Base-by-base conservation (phyloP, 1,284 basidiomycete species). In the Termitomyces sp. region DNA sequence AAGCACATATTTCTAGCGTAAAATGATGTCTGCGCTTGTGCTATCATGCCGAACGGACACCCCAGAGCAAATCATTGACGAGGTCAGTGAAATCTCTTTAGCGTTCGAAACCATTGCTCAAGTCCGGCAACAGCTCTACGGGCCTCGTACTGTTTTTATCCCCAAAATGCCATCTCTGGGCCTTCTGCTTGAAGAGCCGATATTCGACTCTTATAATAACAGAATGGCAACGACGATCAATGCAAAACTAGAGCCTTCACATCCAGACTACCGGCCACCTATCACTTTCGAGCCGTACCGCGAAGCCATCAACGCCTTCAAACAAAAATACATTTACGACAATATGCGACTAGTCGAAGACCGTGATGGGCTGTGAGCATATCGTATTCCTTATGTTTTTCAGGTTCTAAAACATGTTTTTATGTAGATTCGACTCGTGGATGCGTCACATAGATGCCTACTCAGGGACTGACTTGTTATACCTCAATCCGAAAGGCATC, bases 131-230 rank as follows among this genome's bases (percentile, higher is more conserved):
- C 40, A 87, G 84, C 68, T 90, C 26, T 91, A 84, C 62, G 83
- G 83, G 0, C 85, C 89, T 1, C 81, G 84, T n/a, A 76, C 77
- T 40, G 88, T 96, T 39, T 84, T 93, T 66, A 82, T 98, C 21
- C 97, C 97, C 30, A 98, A 97, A 74, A 97, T 97, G 72, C 97
- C 97, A 11, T 90, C 93, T 0, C 79, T 99, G 16, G 97, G 97
- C 7, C 79, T 99, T 8, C 75, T 99, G n/a, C 82, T 99, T 34
- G 93, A 98, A 70, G 83, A 93, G 61, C 96, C 95, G 1, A 83
- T 95, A 57, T 95, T 93, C 64, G 79, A 84, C 47, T 83, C 81
- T 7, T 96, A 96, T 73, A 91, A 88, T 66, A 70, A 71, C 52
- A 80, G 79, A 53, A 79, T 93, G 59, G 70, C 64, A 26, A 44